These are phyloP conservation scores for Diplodia mutila DNA, from an alignment of 2,329 filamentous ascomycete species.

Conservation along the genomic window DNA sequence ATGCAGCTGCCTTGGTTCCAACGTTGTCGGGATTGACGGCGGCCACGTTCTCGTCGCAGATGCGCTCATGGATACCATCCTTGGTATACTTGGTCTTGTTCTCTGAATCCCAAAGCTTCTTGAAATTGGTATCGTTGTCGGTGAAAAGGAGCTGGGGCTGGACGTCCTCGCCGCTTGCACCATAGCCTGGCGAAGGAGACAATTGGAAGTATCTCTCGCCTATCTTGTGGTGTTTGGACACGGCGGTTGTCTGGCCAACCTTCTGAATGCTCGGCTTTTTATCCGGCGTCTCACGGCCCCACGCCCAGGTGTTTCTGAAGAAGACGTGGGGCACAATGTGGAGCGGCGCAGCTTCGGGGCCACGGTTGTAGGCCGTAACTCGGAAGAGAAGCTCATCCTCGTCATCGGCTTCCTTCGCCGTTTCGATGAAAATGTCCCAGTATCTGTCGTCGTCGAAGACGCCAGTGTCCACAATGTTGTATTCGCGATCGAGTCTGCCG, in stretches of 20 bases:
- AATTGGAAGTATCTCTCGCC: conserved; percentile 83
- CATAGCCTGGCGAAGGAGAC: conserved; percentile 87
- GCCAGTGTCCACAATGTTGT: conserved; percentile 88
- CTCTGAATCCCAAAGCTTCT: conserved; percentile 70
- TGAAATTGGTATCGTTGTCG: conserved; percentile 91
- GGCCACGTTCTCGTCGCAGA: conserved; percentile 78
- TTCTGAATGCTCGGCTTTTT: conserved; percentile 80
- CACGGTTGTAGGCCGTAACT: conserved; percentile 94
- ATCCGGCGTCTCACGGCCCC: conserved; percentile 76
- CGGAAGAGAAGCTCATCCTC: conserved; percentile 91
- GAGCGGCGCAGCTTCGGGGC: conserved; percentile 83
- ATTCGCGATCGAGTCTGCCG: conserved; percentile 78
- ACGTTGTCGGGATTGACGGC: conserved; percentile 78
- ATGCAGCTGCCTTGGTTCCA: conserved; percentile 88
- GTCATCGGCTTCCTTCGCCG: conserved; percentile 89
- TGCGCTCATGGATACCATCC: conserved; percentile 88
- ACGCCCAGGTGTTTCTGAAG: conserved; percentile 97
- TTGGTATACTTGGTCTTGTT: conserved; percentile 89
- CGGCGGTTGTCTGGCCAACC: conserved; percentile 67
- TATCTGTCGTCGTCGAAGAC: conserved; percentile 87
- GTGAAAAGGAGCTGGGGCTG: conserved; percentile 87
- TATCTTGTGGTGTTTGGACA: conserved; percentile 77
- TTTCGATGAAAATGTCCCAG: conserved; percentile 97
- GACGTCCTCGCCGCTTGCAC: conserved; percentile 77
- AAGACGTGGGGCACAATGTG: conserved; percentile 95